These are phyloP conservation scores for Lentinus brumalis DNA, from an alignment of 768 basidiomycete species.

Conservation along the genomic window DNA sequence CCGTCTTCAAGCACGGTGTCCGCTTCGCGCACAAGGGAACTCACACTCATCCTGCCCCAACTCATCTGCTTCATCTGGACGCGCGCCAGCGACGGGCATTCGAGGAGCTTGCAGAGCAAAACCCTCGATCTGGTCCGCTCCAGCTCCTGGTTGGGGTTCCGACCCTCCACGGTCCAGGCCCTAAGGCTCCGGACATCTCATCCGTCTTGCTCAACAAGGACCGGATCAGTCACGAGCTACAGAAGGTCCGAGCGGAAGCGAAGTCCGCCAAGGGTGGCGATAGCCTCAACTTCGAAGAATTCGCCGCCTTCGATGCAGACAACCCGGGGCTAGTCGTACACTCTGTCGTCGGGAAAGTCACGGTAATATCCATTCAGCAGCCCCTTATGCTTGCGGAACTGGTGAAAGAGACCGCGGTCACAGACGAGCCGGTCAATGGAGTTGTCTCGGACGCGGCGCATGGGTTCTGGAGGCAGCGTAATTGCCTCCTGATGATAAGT, in stretches of 20 bases:
- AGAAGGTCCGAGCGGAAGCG: neutral
- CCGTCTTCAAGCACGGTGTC: neutral
- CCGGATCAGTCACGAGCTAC: neutral
- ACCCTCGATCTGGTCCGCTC: neutral
- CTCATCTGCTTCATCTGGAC: neutral
- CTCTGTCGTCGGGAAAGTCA: conserved; percentile 18
- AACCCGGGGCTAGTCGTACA: conserved; percentile 29
- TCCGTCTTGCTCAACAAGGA: conserved; percentile 3
- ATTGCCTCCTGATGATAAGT: conserved; percentile 34
- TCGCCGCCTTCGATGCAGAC: conserved; percentile 21
- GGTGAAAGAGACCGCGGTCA: conserved; percentile 22
- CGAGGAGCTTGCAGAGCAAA: neutral
- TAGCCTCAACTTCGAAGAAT: conserved; percentile 15
- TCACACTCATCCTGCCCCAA: neutral
- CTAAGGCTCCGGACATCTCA: neutral
- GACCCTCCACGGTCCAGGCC: neutral
- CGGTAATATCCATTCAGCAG: conserved; percentile 33
- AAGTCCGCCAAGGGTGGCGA: neutral
- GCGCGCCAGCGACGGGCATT: neutral
- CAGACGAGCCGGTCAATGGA: conserved; percentile 33
- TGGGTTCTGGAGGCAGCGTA: conserved; percentile 35
- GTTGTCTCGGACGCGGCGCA: conserved; percentile 40
- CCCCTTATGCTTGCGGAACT: conserved; percentile 33
- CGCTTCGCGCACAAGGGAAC: neutral
- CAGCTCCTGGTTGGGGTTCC: neutral